Base-by-base conservation (phyloP, 1,284 basidiomycete genomes). In the Ganoderma lingzhi region DNA sequence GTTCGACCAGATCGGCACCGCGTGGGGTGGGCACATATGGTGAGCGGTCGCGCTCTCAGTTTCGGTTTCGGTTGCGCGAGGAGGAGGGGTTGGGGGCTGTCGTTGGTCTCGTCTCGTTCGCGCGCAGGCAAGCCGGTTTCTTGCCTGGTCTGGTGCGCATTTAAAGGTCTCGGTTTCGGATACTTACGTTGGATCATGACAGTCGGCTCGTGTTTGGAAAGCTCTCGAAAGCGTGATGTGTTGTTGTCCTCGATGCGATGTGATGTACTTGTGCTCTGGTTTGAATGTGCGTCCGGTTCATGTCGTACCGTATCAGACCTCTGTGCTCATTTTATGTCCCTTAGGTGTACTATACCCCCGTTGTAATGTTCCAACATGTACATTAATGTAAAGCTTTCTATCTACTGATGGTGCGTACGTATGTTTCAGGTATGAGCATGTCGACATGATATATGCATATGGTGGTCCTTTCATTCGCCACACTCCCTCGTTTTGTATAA, bases 1-100 rank as follows among this genome's bases (percentile, higher is more conserved):
- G 32, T 66, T 74, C 42, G 74, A 73, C 64, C 74, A 75, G 66
- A 72, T 73, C 53, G 67, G 67, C n/a, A 64, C 70, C 4, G 62
- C 65, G 2, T 76, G 73, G 74, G 64, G 64, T 30, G 23, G 68
- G 59, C 3, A 61, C 45, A 28, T 51, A 55, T 71, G 72, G 67
- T 69, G 58, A 66, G 39, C 39, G 42, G 42, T 62, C 45, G n/a
- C 32, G 30, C 39, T 35, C 12, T 63, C 10, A 23, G 23, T 23
- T 23, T 63, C 3, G 12, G 37, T 5, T 8, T 28, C 28, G 48
- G 28, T 53, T 14, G 23, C 10, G n/a, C 6, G 17, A 5, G 17
- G 19, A 3, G 45, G 8, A 6, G n/a, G n/a, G n/a, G 45, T 0
- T 10, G 45, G 45, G 45, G 19, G 45, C 12, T 41, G 58, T 35